Evolutionary conservation across 495 filamentous ascomycete genomes (phyloP), one percentile per base, ranked within the genome.

Genomic region (Xylaria intraflava): DNA sequence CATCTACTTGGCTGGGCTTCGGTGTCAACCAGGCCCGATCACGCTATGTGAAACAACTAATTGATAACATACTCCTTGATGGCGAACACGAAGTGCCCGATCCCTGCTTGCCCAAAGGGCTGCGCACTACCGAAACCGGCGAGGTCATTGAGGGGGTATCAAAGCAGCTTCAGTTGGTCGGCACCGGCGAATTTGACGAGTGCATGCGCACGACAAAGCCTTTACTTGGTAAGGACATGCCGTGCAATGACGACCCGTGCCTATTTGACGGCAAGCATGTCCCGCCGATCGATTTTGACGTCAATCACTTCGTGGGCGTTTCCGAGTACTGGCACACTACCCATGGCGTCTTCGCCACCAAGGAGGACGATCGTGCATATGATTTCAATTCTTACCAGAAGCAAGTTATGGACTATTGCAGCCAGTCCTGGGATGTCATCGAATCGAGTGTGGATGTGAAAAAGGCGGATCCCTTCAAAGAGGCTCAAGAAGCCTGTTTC

Each of bases 261-360:
- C 72, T 99, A 31, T 72, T 99, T 19, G 84, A 93, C 55, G 88
- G 94, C 0, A 79, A 89, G 42, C 90, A 97, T 62, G 89, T 90
- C 2, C 93, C 93, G 0, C 90, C 92, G 1, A 96, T 99, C 49
- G 93, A 99, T 67, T 99, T 97, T 64, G 85, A 93, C 47, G 84
- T 99, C 35, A 99, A 99, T 56, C 93, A 97, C 65, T 99, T 99
- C 62, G 85, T 99, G 23, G 93, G 93, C 7, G 92, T 99, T 49
- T 96, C 90, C 16, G 93, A 99, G 65, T 99, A 95, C 65, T 99
- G 93, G 93, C 93, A 99, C 70, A 96, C 92, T 0, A 99, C 93
- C 0, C 92, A 96, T 62, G 89, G 94, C 44, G 83, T 96, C 0
- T 96, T 97, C 61, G 87, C 89, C 55, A 83, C 83, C 65, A 83